Evolutionary conservation across 148 eudicot genomes (phyloP).

Genomic region (Spergularia bocconei): DNA sequence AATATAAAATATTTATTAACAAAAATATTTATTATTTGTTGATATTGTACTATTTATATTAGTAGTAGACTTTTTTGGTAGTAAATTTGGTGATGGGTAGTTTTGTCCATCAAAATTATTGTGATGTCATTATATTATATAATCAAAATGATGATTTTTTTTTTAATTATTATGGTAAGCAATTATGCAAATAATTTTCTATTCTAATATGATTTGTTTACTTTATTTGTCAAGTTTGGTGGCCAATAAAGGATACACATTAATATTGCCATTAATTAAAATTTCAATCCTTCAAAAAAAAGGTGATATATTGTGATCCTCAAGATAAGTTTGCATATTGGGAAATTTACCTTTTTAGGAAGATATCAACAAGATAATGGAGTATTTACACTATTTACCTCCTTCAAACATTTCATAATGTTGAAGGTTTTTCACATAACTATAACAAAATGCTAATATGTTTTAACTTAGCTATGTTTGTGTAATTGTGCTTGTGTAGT

Average conservation of each 20-base stretch:
- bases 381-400: too few species aligned
- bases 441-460: too few species aligned
- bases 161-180: slow-evolving; percentile 6
- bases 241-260: slow-evolving; percentile 25
- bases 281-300: background rate
- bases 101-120: slow-evolving; percentile 36
- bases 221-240: slow-evolving; percentile 33
- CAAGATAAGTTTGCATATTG: too few species aligned
- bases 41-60: background rate
- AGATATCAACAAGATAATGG: too few species aligned
- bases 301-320: background rate
- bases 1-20: background rate
- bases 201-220: slow-evolving; percentile 20
- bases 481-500: too few species aligned
- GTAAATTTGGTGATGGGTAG: slow-evolving; percentile 54
- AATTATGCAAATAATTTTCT: background rate
- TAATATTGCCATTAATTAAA: slow-evolving; percentile 17
- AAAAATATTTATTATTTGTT: background rate
- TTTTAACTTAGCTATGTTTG: too few species aligned
- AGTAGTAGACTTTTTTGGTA: slow-evolving; percentile 24
- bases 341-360: too few species aligned
- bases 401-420: too few species aligned
- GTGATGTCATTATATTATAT: slow-evolving; percentile 31
- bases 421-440: too few species aligned
- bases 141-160: background rate